Conservation (phyloP, 306 rosid species). For the Psophocarpus tetragonolobus region DNA sequence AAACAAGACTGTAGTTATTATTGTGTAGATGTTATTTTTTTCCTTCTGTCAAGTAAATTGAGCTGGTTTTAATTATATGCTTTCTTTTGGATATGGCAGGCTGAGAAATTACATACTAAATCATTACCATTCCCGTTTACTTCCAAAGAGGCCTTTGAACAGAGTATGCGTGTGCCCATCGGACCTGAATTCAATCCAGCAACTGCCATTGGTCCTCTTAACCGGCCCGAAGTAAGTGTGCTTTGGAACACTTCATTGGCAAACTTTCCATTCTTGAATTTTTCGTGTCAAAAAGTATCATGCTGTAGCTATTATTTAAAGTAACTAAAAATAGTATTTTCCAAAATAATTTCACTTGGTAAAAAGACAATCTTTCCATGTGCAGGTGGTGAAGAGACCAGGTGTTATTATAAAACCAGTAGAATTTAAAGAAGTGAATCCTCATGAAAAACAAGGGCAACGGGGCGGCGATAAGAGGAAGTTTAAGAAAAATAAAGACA, state of each 20-base stretch:
- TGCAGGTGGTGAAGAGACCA: slow-evolving; percentile 80
- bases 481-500: slow-evolving; percentile 42
- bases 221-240: slow-evolving; percentile 86
- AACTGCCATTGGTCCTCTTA: too few relatives aligned
- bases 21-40: too few relatives aligned
- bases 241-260: slow-evolving; percentile 27
- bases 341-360: too few relatives aligned
- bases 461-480: slow-evolving; percentile 51
- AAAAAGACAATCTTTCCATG: neutral
- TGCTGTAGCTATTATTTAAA: too few relatives aligned
- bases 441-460: slow-evolving; percentile 50
- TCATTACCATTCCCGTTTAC: slow-evolving; percentile 77
- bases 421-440: slow-evolving; percentile 68
- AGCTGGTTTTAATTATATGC: too few relatives aligned
- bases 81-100: slow-evolving; percentile 53
- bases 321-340: neutral
- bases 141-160: slow-evolving; percentile 71
- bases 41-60: too few relatives aligned
- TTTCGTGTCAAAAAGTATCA: neutral
- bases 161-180: slow-evolving; percentile 79
- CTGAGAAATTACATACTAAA: slow-evolving; percentile 79
- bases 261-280: slow-evolving; percentile 4
- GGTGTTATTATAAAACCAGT: slow-evolving; percentile 77
- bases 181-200: slow-evolving; percentile 95
- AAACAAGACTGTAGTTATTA: too few relatives aligned